Percentiles rank a stretch among this genome's conserved stretches.
phyloP scores from a whole-genome alignment of 306 rosid species.

The Fagus crenata region DNA sequence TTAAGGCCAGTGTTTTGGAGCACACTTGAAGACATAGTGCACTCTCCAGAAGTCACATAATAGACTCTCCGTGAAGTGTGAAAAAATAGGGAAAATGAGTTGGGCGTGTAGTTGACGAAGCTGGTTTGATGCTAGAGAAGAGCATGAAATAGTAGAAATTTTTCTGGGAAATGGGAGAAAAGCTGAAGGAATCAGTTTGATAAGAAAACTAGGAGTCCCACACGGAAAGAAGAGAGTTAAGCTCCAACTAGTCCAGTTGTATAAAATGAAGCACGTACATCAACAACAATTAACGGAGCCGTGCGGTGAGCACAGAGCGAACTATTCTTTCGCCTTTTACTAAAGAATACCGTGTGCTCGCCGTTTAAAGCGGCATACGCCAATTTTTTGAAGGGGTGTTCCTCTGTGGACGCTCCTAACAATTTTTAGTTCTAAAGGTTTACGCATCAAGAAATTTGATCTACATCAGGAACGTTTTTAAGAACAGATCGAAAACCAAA shows the following conservation, averaged over 20 bases:
- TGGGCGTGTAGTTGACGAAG: no score
- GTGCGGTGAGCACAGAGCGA: conserved; percentile 40
- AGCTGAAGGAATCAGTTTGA: neutral
- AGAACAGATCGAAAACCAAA: no score
- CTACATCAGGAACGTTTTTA: no score
- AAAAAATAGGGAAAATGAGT: no score
- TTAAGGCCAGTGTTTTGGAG: no score
- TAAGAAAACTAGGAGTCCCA: neutral
- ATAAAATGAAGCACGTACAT: neutral
- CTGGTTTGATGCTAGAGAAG: no score
- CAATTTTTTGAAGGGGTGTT: conserved; percentile 16
- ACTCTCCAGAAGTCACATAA: no score
- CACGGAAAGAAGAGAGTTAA: neutral
- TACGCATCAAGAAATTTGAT: no score
- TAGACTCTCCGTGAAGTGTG: no score
- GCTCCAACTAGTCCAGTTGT: neutral
- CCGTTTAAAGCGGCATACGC: conserved; percentile 31
- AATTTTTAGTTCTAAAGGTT: neutral
- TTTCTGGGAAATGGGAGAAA: no score
- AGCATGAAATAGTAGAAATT: no score
- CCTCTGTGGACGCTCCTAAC: neutral
- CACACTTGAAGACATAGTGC: no score
- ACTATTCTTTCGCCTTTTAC: conserved; percentile 73
- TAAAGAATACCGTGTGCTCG: conserved; percentile 59
- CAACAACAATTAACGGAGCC: neutral